Conservation (phyloP, 148 eudicot genomes). For the Chenopodium berlandieri region DNA sequence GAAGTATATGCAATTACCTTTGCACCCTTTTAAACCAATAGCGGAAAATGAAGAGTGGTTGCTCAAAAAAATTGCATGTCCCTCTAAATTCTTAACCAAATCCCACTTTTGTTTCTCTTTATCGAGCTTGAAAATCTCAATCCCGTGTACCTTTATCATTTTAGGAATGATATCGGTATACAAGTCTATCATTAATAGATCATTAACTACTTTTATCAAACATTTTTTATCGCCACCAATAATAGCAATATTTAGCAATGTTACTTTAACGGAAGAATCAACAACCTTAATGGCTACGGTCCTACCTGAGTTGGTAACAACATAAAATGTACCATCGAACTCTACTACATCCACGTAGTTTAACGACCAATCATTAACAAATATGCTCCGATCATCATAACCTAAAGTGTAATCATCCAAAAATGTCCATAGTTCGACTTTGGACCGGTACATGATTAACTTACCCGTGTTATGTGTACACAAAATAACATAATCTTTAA, state of each 20-base stretch:
- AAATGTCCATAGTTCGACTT: constrained; percentile 21
- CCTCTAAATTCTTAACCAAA: constrained; percentile 24
- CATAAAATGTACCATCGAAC: constrained; percentile 24
- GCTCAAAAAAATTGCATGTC: constrained; percentile 26
- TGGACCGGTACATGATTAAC: constrained; percentile 29
- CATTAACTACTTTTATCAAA: constrained; percentile 25
- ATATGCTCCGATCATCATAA: constrained; percentile 36
- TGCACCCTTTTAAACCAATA: constrained; percentile 23
- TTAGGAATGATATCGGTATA: constrained; percentile 29
- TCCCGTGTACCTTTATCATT: constrained; percentile 23
- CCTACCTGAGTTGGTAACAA: constrained; percentile 35
- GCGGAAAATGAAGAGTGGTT: constrained; percentile 28
- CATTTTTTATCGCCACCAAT: constrained; percentile 35
- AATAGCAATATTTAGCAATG: constrained; percentile 23
- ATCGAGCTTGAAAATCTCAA: constrained; percentile 30
- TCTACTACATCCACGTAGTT: constrained; percentile 35
- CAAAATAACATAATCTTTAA: constrained; percentile 18
- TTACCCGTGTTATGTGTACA: constrained; percentile 35
- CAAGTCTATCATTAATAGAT: constrained; percentile 28
- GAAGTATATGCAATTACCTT: constrained; percentile 40
- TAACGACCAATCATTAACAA: constrained; percentile 34
- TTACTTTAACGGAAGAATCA: background rate
- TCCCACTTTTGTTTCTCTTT: constrained; percentile 24
- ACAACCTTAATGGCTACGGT: constrained; percentile 24
- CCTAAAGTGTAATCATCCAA: constrained; percentile 32